phyloP scores from a whole-genome alignment of 768 basidiomycete species.

The Candolleomyces eurysporus region DNA sequence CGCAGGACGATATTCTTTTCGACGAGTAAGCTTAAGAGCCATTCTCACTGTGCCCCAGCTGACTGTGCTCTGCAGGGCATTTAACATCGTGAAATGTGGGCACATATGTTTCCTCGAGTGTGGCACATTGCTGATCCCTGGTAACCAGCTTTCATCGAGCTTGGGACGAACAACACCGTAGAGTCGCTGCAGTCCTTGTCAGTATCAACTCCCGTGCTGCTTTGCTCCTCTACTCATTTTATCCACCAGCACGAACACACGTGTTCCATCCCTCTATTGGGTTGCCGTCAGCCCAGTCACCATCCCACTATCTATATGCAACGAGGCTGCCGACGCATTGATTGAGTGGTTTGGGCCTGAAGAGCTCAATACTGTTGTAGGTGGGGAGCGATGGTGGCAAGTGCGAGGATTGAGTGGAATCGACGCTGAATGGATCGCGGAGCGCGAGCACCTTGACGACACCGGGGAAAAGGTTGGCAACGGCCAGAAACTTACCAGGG shows the following conservation, averaged over 20 bases:
- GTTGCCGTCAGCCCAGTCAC: conserved; percentile 56
- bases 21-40: conserved; percentile 50
- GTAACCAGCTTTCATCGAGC: conserved; percentile 55
- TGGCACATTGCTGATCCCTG: neutral
- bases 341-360: conserved; percentile 72
- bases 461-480: conserved; percentile 13
- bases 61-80: conserved; percentile 41
- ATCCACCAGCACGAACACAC: conserved; percentile 56
- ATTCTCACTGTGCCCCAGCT: neutral
- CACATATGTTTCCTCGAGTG: neutral
- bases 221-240: neutral
- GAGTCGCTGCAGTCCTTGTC: conserved; percentile 72
- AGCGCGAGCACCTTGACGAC: conserved; percentile 41
- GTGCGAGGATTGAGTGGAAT: conserved; percentile 69
- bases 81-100: conserved; percentile 57
- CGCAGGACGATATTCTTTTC: conserved; percentile 63
- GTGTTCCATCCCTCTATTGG: conserved; percentile 67
- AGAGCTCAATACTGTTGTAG: conserved; percentile 63
- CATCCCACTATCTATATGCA: conserved; percentile 57
- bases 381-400: conserved; percentile 85
- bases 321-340: conserved; percentile 62
- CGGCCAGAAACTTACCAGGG: conserved; percentile 30
- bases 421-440: conserved; percentile 62
- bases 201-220: conserved; percentile 9
- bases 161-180: conserved; percentile 63